Percentiles rank a stretch among this genome's conserved stretches.
phyloP scores from a whole-genome alignment of 495 filamentous ascomycete species.

The Xylaria bambusicola region DNA sequence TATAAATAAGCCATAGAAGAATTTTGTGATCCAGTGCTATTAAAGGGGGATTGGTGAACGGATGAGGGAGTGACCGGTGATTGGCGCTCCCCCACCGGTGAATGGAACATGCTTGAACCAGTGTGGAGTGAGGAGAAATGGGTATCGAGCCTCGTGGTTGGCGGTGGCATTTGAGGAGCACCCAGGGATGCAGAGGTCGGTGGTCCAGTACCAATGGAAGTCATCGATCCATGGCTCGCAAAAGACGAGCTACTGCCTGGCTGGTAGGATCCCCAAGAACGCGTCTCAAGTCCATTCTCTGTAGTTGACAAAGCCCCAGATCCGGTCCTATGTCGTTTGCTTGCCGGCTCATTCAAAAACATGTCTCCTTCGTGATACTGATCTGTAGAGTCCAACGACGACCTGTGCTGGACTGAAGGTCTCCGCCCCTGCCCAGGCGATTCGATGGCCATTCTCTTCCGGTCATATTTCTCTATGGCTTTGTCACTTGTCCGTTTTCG shows the following conservation, averaged over 20 bases:
- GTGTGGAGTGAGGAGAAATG: constrained; percentile 32
- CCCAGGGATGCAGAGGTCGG: constrained; percentile 30
- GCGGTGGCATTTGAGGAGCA: constrained; percentile 32
- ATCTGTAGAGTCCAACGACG: constrained; percentile 24
- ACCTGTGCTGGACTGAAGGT: constrained; percentile 24
- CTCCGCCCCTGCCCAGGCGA: constrained; percentile 16
- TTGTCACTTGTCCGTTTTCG: constrained; percentile 43
- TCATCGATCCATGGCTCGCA: constrained; percentile 26
- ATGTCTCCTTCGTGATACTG: constrained; percentile 34
- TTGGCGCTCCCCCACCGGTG: constrained; percentile 27
- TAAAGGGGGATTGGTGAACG: constrained; percentile 26
- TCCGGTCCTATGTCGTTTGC: constrained; percentile 32
- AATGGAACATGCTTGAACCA: constrained; percentile 27
- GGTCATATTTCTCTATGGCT: constrained; percentile 19
- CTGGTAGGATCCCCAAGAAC: constrained; percentile 29
- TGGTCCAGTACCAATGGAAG: constrained; percentile 32
- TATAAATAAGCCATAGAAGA: constrained; percentile 33
- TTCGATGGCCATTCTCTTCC: constrained; percentile 16
- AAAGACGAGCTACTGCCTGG: constrained; percentile 23
- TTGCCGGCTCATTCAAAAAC: constrained; percentile 30
- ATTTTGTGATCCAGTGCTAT: constrained; percentile 23
- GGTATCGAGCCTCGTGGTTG: constrained; percentile 32
- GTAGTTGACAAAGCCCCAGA: constrained; percentile 28
- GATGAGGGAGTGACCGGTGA: constrained; percentile 33
- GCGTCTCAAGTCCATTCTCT: constrained; percentile 31